Evolutionary conservation across 2,329 filamentous ascomycete species (phyloP), one percentile per base, ranked within the genome.

Genomic region (Fonsecaea multimorphosa): DNA sequence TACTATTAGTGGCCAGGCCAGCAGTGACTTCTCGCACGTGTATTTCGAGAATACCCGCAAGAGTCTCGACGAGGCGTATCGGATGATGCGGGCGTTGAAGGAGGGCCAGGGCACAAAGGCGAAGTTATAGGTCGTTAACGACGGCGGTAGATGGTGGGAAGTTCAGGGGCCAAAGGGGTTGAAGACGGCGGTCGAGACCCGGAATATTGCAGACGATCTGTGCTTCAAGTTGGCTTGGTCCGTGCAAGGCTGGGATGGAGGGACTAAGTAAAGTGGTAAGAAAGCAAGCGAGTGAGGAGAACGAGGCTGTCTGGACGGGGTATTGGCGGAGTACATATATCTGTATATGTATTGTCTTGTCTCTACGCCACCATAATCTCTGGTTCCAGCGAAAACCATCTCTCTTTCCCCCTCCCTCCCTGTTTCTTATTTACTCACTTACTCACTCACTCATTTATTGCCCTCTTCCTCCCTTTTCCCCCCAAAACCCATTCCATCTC

Each of bases 1-100:
- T 27, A 69, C 67, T 12, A 62, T 67, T 40, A 66, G 53, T 27
- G 67, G 67, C n/a, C 67, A 69, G 61, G 67, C 67, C 36, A 69
- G 67, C 52, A 67, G 64, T 40, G 67, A 69, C 8, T 64, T 64
- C 24, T 62, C 56, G 16, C 64, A 67, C 36, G 27, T 67, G 1
- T 69, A 69, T 46, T 69, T 69, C 36, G 44, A 65, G 36, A 69
- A 69, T 36, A 69, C 67, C 8, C 56, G 46, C 34, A 64, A 56
- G 61, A 64, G 57, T 58, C 34, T 69, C 44, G 57, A 69, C 53
- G 53, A 52, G 12, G 67, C 67, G 61, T 58, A 55, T n/a, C 34
- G 14, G 8, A 64, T 58, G 55, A 40, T 57, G 32, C 32, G n/a
- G 55, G 14, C 16, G 16, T 16, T 58, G 44, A 64, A 64, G 55